A percentile compares a stretch with the other conserved stretches of the same genome.
phyloP scores from a whole-genome alignment of 2,329 filamentous ascomycete species.

The Aureobasidium sp. region DNA sequence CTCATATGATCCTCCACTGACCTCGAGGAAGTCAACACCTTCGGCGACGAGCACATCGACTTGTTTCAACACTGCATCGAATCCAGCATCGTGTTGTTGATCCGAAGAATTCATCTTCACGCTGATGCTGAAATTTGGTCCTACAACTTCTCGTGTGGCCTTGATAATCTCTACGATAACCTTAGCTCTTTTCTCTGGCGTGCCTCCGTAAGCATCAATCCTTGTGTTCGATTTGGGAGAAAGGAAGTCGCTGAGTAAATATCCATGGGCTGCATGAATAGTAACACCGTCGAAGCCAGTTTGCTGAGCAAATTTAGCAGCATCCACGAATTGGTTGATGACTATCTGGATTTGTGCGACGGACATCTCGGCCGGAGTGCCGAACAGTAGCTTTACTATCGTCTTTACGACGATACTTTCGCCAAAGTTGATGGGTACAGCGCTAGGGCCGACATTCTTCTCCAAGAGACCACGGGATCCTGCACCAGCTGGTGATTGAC shows the following conservation, averaged over 20 bases:
- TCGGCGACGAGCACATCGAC: conserved; percentile 54
- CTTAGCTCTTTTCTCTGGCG: conserved; percentile 48
- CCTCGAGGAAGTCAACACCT: conserved; percentile 72
- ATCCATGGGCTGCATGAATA: conserved; percentile 60
- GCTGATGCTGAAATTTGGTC: conserved; percentile 48
- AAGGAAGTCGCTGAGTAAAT: conserved; percentile 49
- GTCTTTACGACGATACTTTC: conserved; percentile 9
- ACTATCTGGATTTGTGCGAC: conserved; percentile 59
- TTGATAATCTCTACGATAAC: conserved; percentile 52
- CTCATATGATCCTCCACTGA: conserved; percentile 62
- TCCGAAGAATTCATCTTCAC: conserved; percentile 61
- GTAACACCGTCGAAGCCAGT: conserved; percentile 61
- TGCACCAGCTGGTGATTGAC: conserved; percentile 47
- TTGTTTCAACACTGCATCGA: conserved; percentile 63
- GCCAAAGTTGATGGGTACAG: conserved; percentile 50
- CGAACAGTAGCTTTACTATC: conserved; percentile 39
- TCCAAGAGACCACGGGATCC: conserved; percentile 41
- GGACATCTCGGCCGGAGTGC: conserved; percentile 65
- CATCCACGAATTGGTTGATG: conserved; percentile 58
- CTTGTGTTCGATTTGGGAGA: conserved; percentile 51
- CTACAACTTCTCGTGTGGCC: conserved; percentile 46
- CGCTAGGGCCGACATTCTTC: conserved; percentile 50
- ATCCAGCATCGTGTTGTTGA: conserved; percentile 33
- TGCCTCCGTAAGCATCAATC: conserved; percentile 55
- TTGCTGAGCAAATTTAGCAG: conserved; percentile 56